Base-by-base conservation (phyloP, 108 stramenopile genomes). In the Pseudonitzschia multiseries region DNA sequence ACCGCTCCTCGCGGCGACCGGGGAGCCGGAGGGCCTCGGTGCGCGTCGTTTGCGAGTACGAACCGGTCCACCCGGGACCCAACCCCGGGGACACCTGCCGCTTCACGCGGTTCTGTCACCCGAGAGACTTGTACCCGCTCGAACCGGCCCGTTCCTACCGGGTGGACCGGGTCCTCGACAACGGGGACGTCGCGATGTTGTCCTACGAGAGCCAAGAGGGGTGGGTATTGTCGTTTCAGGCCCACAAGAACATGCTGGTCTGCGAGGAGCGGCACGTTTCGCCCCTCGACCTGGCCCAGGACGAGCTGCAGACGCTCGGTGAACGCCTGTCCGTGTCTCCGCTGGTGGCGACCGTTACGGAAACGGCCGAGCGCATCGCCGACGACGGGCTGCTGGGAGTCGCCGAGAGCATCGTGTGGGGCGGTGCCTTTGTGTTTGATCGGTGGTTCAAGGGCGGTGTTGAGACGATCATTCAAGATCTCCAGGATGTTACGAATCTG, bases 31-130 rank as follows among this genome's bases (percentile, higher is more conserved):
- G 74, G 18, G 61, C 61, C 15, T 60, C 72, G 28, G 82, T 92
- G 2, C 87, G 91, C 5, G 68, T 95, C 20, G 84, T 91, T 9
- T 87, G 86, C 51, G 94, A 95, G 61, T 95, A 95, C 79, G 90
- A 93, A 69, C 70, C 84, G 13, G 82, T 79, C 31, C 90, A 93
- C 70, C 59, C 83, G 3, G 79, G 77, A 2, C 90, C 86, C 4
- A 80, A 83, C 28, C 69, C 72, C 17, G 89, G 90, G n/a, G 94
- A 95, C 72, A 54, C 76, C 48, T 86, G 86, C 40, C 73, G 85
- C 21, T 90, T 95, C 67, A 91, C 88, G 22, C 62, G 81, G 48
- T 87, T 83, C 56, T 89, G 89, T 63, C 52, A 74, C 48, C 81
- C 86, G 6, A 65, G 50, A 27, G 91, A 90, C 57, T 57, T 95